These are phyloP conservation scores for Myxozyma geophila DNA, from an alignment of 805 yeast genomes.

Conservation along the genomic window DNA sequence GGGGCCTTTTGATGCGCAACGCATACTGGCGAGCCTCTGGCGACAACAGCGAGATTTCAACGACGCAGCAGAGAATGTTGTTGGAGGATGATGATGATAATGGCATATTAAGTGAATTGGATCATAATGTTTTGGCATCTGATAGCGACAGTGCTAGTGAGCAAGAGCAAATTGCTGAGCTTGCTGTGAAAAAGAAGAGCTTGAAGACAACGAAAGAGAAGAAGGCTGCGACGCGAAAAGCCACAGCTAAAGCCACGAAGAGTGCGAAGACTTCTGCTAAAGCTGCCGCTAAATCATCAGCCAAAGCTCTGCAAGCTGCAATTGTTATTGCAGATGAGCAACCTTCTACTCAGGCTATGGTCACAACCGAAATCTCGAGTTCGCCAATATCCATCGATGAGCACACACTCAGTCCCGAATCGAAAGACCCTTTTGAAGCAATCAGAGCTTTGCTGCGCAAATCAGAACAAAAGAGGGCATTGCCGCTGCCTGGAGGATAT, in stretches of 20 bases:
- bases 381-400: neutral
- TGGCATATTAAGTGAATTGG: constrained; percentile 1
- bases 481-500: neutral
- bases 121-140: neutral
- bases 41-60: neutral
- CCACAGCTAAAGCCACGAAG: neutral
- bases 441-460: neutral
- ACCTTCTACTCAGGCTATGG: no score
- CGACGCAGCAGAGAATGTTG: constrained; percentile 7
- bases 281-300: neutral
- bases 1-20: constrained; percentile 37
- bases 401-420: neutral
- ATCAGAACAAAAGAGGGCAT: neutral
- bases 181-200: neutral
- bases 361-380: neutral
- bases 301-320: neutral
- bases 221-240: neutral
- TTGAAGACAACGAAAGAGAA: neutral
- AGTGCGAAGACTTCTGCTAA: neutral
- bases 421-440: neutral
- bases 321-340: no score
- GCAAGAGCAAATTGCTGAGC: no score
- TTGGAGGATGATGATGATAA: constrained; percentile 13
- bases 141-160: neutral
- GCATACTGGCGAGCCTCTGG: constrained; percentile 30